phyloP scores from a whole-genome alignment of 306 rosid genomes.

The Lablab purpureus region DNA sequence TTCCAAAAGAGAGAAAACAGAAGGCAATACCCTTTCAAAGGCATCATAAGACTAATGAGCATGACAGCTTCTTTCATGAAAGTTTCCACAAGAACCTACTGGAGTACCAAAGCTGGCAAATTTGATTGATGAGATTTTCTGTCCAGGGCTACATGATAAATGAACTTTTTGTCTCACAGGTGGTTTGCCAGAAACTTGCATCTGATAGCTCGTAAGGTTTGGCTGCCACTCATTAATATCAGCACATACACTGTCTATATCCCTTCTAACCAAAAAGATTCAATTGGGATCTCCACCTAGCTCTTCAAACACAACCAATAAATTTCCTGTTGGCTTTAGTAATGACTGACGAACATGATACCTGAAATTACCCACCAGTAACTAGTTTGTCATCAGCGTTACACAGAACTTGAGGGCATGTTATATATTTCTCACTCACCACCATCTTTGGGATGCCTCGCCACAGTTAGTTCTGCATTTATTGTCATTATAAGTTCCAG shows the following conservation, averaged over 20 bases:
- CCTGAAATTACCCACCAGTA: conserved; percentile 63
- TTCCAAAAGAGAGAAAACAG: too few species aligned
- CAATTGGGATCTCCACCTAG: conserved; percentile 93
- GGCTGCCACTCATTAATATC: conserved; percentile 98
- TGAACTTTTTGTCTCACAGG: conserved; percentile 91
- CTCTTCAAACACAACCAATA: conserved; percentile 94
- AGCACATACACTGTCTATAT: conserved; percentile 82
- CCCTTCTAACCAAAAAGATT: conserved; percentile 80
- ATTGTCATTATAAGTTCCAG: conserved; percentile 82
- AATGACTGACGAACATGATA: conserved; percentile 95
- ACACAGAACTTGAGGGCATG: conserved; percentile 9
- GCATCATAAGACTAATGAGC: conserved; percentile 91
- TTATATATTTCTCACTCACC: conserved; percentile 60
- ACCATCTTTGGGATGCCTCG: conserved; percentile 98
- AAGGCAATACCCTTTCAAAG: conserved; percentile 71
- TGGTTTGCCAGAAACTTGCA: conserved; percentile 83
- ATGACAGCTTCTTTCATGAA: conserved; percentile 86
- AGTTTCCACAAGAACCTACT: conserved; percentile 86
- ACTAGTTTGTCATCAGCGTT: conserved; percentile 32
- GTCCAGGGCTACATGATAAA: conserved; percentile 81
- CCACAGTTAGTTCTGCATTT: conserved; percentile 87
- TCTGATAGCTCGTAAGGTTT: conserved; percentile 70
- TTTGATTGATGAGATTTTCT: conserved; percentile 86
- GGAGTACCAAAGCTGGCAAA: conserved; percentile 98
- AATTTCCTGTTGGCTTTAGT: conserved; percentile 90